Conservation (phyloP, 371 early-diverging fungal species). For the Phascolomyces articulosus region DNA sequence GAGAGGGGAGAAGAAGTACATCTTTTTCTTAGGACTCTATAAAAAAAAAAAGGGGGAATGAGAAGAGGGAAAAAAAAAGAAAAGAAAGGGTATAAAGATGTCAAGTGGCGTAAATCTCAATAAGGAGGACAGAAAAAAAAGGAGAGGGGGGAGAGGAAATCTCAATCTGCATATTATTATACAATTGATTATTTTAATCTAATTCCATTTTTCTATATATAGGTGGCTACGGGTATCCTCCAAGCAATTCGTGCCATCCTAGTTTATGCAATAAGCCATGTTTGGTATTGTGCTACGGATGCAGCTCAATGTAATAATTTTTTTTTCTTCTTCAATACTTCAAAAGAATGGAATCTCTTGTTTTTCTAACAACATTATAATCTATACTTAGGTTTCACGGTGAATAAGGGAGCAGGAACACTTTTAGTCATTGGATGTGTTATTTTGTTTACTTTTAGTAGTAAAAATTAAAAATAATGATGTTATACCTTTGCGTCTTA, state of each 20-base stretch:
- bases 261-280: slow-evolving; percentile 68
- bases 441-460: slow-evolving; percentile 38
- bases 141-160: no score
- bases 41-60: not conserved
- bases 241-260: slow-evolving; percentile 69
- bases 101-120: not conserved
- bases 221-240: slow-evolving; percentile 64
- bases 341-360: not conserved
- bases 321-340: not conserved
- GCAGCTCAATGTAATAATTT: slow-evolving; percentile 58
- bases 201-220: no score
- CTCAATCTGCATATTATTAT: no score
- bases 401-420: slow-evolving; percentile 49
- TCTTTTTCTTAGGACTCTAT: no score
- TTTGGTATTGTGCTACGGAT: slow-evolving; percentile 64
- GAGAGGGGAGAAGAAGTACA: not conserved
- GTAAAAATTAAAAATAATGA: not conserved
- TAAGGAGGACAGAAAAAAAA: not conserved
- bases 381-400: slow-evolving; percentile 49
- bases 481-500: no score
- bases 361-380: no score
- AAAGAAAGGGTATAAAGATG: no score
- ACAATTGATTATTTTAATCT: no score
- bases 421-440: slow-evolving; percentile 54
- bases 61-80: no score